phyloP scores from a whole-genome alignment of 2,329 filamentous ascomycete genomes.

The Verticillium zaregamsianum region DNA sequence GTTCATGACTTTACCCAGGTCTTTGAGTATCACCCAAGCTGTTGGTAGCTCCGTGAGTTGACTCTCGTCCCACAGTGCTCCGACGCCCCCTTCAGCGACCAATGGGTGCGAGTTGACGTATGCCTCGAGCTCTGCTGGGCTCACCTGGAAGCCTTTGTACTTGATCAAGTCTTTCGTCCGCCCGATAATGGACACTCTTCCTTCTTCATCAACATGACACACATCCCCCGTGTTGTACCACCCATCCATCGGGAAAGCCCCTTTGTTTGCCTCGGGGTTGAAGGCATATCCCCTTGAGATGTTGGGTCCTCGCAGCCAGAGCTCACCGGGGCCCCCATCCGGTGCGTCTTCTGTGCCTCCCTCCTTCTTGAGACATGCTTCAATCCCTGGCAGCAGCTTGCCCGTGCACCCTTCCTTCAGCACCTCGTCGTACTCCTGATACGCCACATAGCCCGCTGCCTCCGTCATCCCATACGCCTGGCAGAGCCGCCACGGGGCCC shows the following conservation, averaged over 20 bases:
- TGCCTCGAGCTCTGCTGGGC: conserved; percentile 30
- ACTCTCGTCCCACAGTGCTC: conserved; percentile 28
- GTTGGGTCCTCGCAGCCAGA: conserved; percentile 39
- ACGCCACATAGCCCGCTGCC: conserved; percentile 36
- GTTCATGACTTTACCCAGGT: conserved; percentile 3
- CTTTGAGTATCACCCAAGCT: conserved; percentile 30
- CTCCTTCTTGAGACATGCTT: conserved; percentile 33
- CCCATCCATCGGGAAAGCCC: conserved; percentile 29
- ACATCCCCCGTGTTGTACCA: conserved; percentile 45
- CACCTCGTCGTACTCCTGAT: conserved; percentile 28
- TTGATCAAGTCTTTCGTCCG: conserved; percentile 37
- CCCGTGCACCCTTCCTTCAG: conserved; percentile 29
- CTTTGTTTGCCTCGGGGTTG: conserved; percentile 30
- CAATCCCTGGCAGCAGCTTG: conserved; percentile 30
- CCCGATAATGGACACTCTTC: conserved; percentile 29
- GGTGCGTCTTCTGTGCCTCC: conserved; percentile 29
- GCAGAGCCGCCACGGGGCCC: conserved; percentile 28
- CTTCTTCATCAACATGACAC: conserved; percentile 27
- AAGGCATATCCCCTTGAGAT: conserved; percentile 37
- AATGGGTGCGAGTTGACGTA: conserved; percentile 30
- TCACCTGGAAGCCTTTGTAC: conserved; percentile 37
- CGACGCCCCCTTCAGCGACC: conserved; percentile 30
- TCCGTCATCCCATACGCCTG: conserved; percentile 44
- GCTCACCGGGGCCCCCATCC: conserved; percentile 32
- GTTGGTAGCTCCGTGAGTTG: conserved; percentile 33